Base-by-base conservation (phyloP, 2,329 filamentous ascomycete genomes). In the Sordariomycetes sp. region DNA sequence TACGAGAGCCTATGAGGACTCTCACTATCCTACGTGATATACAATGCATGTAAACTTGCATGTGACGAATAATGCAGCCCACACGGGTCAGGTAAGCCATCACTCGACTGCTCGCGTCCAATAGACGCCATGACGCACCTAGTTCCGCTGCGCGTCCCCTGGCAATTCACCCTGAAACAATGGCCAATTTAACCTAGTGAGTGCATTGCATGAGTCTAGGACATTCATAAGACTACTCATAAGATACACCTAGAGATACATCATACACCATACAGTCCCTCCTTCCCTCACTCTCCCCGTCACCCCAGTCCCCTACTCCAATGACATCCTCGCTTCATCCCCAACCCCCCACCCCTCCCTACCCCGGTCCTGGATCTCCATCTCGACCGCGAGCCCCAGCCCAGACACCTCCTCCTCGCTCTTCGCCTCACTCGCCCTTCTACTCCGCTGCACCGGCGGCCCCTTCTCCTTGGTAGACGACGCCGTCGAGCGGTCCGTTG, bases 271-370 rank as follows among this genome's bases (percentile, higher is more conserved):
- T 32, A 8, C 28, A 32, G 8, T 8, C 3, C 28, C 8, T 8
- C 28, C 28, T 32, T 32, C 36, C 36, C 36, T 6, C 22, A 50
- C 45, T 10, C 45, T 22, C 20, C 8, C 45, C n/a, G 24, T 7
- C 3, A 12, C 20, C 45, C 45, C 45, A 50, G 8, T 3, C 45
- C n/a, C 25, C 25, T 58, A 92, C 69, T 92, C 89, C 62, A 95
- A 72, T 35, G 84, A 86, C 87, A 95, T 94, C 64, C 86, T 78
- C 25, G 87, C 83, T 65, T 95, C 90, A 67, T 96, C 90, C 1
- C 88, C 87, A 54, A 95, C 79, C 0, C 89, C 88, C 84, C 90
- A 90, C 64, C 82, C 84, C 62, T 79, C 82, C 65, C 71, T 74
- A 61, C 76, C 70, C 61, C 76, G 66, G 62, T 76, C 74, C 68